Evolutionary conservation across 1,284 basidiomycete species (phyloP).

Genomic region (Rhodotorula mucilaginosa): DNA sequence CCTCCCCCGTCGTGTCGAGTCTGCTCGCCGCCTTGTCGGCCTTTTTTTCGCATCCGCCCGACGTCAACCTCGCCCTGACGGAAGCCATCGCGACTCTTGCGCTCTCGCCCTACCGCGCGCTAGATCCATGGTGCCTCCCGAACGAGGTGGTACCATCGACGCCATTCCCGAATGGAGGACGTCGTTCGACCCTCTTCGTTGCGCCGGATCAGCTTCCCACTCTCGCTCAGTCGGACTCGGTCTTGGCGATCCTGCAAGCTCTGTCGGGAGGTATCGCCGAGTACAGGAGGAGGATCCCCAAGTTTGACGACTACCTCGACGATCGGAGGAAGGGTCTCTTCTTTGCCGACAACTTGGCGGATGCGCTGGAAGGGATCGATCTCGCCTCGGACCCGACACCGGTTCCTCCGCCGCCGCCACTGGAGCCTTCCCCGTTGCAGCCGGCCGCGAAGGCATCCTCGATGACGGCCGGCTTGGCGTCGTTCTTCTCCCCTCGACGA

Average conservation of each 20-base stretch:
- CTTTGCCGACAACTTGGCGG: slow-evolving; percentile 88
- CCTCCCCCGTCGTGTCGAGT: slow-evolving; percentile 42
- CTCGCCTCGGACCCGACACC: slow-evolving; percentile 27
- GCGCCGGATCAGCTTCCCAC: background rate
- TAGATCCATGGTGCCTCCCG: slow-evolving; percentile 73
- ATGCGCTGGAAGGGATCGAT: slow-evolving; percentile 64
- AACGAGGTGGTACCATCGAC: slow-evolving; percentile 25
- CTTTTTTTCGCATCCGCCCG: slow-evolving; percentile 82
- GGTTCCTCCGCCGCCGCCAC: background rate
- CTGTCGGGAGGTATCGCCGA: slow-evolving; percentile 30
- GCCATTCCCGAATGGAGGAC: background rate
- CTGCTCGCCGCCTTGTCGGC: slow-evolving; percentile 67
- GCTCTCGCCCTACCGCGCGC: slow-evolving; percentile 75
- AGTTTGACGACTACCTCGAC: slow-evolving; percentile 78
- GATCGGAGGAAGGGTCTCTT: slow-evolving; percentile 85
- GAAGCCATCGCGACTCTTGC: slow-evolving; percentile 75
- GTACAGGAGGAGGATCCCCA: slow-evolving; percentile 68
- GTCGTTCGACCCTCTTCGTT: background rate
- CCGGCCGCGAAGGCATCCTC: background rate
- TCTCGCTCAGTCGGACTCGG: slow-evolving; percentile 13
- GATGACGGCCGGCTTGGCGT: slow-evolving; percentile 13
- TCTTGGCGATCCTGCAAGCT: slow-evolving; percentile 30
- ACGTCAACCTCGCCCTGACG: slow-evolving; percentile 83
- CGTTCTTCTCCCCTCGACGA: slow-evolving; percentile 32
- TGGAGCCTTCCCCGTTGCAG: background rate